Evolutionary conservation across 495 filamentous ascomycete genomes (phyloP).

Genomic region (Chaetomium tenue): DNA sequence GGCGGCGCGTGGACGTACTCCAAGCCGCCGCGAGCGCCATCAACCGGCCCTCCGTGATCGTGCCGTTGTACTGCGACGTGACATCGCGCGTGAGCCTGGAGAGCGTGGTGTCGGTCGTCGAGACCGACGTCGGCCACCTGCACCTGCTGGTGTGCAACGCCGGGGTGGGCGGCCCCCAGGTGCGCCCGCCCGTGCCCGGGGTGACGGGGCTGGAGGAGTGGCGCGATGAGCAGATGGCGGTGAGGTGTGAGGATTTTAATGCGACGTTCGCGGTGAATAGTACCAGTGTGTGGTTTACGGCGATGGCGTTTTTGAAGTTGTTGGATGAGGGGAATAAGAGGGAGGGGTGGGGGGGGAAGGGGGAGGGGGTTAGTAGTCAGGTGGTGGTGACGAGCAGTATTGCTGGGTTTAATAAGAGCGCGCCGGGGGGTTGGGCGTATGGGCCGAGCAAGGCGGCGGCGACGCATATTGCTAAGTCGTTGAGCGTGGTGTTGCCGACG

Average conservation of each 20-base stretch:
- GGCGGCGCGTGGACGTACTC: slow-evolving; percentile 59
- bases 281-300: slow-evolving; percentile 60
- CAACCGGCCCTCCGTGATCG: slow-evolving; percentile 43
- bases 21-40: slow-evolving; percentile 47
- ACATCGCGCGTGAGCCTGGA: slow-evolving; percentile 62
- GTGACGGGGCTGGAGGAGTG: slow-evolving; percentile 51
- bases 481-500: slow-evolving; percentile 52
- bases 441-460: slow-evolving; percentile 62
- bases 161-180: slow-evolving; percentile 57
- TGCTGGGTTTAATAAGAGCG: slow-evolving; percentile 55
- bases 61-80: slow-evolving; percentile 64
- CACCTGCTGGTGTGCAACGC: slow-evolving; percentile 69
- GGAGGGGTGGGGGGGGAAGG: slow-evolving; percentile 18
- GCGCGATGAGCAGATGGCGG: slow-evolving; percentile 49
- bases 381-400: slow-evolving; percentile 65
- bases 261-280: slow-evolving; percentile 60
- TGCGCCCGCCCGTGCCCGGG: slow-evolving; percentile 27
- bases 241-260: slow-evolving; percentile 58
- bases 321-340: slow-evolving; percentile 61
- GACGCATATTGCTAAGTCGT: slow-evolving; percentile 62
- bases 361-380: slow-evolving; percentile 46
- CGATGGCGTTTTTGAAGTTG: slow-evolving; percentile 61
- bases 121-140: slow-evolving; percentile 55
- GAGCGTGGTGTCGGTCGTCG: slow-evolving; percentile 51
- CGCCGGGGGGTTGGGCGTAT: slow-evolving; percentile 59